Conservation (phyloP, 352 stramenopile genomes). For the Pseudoperonospora humuli region DNA sequence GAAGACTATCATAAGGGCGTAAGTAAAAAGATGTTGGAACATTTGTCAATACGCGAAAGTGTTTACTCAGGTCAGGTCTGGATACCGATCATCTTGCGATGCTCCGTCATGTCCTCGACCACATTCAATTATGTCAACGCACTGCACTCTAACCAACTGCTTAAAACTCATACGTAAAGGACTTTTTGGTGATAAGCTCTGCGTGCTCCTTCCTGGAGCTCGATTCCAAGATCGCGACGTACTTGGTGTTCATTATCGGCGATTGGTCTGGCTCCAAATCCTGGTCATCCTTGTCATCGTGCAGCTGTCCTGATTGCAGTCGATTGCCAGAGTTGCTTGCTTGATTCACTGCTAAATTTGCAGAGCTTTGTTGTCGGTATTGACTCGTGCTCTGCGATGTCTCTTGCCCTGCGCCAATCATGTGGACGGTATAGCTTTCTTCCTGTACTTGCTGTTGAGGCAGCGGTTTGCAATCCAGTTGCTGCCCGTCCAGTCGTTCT, state of each 20-base stretch:
- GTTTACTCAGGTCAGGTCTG: no score
- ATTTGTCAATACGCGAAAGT: no score
- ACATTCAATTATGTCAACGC: no score
- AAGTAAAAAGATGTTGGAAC: no score
- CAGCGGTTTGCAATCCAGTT: no score
- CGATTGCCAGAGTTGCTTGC: constrained; percentile 17
- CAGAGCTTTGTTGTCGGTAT: constrained; percentile 8
- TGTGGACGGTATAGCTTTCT: constrained; percentile 21
- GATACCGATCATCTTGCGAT: no score
- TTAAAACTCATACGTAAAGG: constrained; percentile 43
- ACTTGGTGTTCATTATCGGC: constrained; percentile 28
- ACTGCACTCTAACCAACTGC: background rate
- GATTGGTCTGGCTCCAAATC: constrained; percentile 20
- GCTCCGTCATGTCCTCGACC: no score
- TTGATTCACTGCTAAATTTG: background rate
- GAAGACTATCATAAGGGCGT: no score
- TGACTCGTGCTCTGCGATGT: constrained; percentile 4
- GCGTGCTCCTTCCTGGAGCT: constrained; percentile 17
- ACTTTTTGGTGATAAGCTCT: constrained; percentile 30
- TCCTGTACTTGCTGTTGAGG: constrained; percentile 14
- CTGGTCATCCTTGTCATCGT: constrained; percentile 12
- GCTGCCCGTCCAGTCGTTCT: no score
- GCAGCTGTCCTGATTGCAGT: constrained; percentile 5
- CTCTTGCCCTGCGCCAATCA: constrained; percentile 8
- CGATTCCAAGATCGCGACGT: constrained; percentile 27